A percentile compares a stretch with the other conserved stretches of the same genome.
These are phyloP conservation scores for Eimeria necatrix DNA, from an alignment of 169 alveolate genomes.

Conservation along the genomic window DNA sequence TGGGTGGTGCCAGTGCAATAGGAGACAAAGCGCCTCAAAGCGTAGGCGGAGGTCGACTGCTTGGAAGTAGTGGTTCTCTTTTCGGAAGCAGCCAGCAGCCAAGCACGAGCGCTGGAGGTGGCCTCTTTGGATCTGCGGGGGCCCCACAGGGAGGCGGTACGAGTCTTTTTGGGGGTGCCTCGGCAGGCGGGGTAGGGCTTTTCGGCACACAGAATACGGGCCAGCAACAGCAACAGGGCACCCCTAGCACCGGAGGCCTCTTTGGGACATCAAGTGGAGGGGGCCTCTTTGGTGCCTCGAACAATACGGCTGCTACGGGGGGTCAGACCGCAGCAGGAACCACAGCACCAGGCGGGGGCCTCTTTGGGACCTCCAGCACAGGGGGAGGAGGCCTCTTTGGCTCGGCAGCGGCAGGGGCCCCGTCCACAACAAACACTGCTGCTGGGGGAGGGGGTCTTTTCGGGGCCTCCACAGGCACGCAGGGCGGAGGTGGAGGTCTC, in stretches of 20 bases:
- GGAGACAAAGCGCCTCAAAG: constrained; percentile 6
- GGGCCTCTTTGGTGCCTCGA: constrained; percentile 49
- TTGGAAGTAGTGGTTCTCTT: not conserved
- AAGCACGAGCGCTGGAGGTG: constrained; percentile 33
- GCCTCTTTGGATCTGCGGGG: constrained; percentile 38
- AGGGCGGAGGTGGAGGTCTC: not conserved
- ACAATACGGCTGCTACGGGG: not conserved
- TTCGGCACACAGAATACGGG: constrained; percentile 24
- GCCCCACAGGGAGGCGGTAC: constrained; percentile 47
- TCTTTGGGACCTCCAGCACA: constrained; percentile 40
- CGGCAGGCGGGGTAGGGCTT: constrained; percentile 24
- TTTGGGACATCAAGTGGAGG: constrained; percentile 26
- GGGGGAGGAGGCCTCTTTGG: constrained; percentile 62
- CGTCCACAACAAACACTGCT: not conserved
- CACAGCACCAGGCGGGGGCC: constrained; percentile 31
- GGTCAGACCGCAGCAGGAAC: constrained; percentile 17
- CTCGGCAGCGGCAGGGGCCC: not conserved
- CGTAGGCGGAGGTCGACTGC: constrained; percentile 57
- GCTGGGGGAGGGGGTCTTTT: constrained; percentile 20
- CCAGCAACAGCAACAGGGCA: constrained; percentile 65
- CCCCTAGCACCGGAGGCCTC: constrained; percentile 52
- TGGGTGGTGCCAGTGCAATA: not conserved
- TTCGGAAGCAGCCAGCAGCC: constrained; percentile 49
- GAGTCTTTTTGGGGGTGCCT: constrained; percentile 39
- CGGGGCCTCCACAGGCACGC: not conserved